phyloP scores from a whole-genome alignment of 2,329 filamentous ascomycete genomes.

The Phoma herbarum region DNA sequence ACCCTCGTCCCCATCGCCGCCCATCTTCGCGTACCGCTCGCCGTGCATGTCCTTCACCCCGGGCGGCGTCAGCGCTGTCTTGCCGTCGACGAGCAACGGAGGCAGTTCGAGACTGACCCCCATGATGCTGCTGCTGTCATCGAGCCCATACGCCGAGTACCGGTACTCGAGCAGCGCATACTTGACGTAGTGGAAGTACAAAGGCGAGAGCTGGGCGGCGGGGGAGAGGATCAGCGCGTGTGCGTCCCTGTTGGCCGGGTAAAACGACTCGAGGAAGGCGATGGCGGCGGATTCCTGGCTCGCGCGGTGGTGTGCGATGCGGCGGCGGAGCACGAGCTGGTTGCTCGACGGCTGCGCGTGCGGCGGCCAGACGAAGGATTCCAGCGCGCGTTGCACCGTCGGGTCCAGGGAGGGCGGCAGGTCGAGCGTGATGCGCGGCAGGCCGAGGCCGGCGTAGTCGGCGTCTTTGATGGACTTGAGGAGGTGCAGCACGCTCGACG shows the following conservation, averaged over 20 bases:
- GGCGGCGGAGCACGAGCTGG: constrained; percentile 74
- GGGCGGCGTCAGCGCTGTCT: constrained; percentile 63
- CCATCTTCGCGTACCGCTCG: constrained; percentile 38
- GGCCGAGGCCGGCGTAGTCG: constrained; percentile 75
- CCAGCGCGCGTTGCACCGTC: constrained; percentile 69
- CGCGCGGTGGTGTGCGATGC: constrained; percentile 68
- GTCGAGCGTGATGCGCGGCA: constrained; percentile 84
- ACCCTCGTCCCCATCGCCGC: constrained; percentile 53
- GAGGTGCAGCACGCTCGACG: constrained; percentile 80
- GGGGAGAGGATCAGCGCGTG: constrained; percentile 88
- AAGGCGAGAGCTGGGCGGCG: constrained; percentile 78
- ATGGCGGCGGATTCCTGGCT: constrained; percentile 75
- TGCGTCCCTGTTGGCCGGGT: constrained; percentile 71
- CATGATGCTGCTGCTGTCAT: constrained; percentile 66
- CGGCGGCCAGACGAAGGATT: constrained; percentile 72
- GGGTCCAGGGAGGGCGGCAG: constrained; percentile 76
- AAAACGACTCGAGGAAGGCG: constrained; percentile 86
- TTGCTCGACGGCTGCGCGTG: constrained; percentile 50
- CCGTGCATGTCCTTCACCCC: constrained; percentile 48
- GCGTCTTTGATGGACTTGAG: constrained; percentile 77
- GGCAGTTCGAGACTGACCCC: constrained; percentile 85
- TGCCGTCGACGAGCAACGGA: constrained; percentile 68
- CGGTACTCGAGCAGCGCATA: constrained; percentile 80
- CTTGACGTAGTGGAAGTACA: constrained; percentile 87
- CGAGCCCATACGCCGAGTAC: constrained; percentile 66